These are phyloP conservation scores for Paxillus involutus DNA, from an alignment of 768 basidiomycete genomes.

Conservation along the genomic window DNA sequence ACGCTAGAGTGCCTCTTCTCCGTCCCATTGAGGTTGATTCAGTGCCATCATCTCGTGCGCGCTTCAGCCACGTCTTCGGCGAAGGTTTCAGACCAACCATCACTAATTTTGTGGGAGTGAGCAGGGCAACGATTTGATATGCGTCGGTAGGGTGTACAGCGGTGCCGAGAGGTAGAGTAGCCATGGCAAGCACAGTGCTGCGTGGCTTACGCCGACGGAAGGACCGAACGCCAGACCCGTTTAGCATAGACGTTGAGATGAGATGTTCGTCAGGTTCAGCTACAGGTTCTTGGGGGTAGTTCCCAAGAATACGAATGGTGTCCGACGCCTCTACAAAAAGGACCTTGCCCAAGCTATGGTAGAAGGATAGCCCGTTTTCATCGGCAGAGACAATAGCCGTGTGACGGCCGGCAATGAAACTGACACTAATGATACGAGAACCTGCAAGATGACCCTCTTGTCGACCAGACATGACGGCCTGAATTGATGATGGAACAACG, in stretches of 20 bases:
- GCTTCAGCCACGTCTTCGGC: conserved; percentile 90
- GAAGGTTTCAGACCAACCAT: conserved; percentile 90
- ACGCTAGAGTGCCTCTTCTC: conserved; percentile 68
- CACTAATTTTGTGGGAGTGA: conserved; percentile 89
- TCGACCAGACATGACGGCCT: conserved; percentile 70
- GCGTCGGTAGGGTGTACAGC: conserved; percentile 71
- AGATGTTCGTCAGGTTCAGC: conserved; percentile 12
- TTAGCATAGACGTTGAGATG: conserved; percentile 14
- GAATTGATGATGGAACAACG: conserved; percentile 66
- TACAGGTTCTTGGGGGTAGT: conserved; percentile 62
- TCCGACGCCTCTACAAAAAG: conserved; percentile 95
- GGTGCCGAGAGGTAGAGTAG: conserved; percentile 79
- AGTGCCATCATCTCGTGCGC: conserved; percentile 52
- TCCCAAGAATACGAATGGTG: conserved; percentile 89
- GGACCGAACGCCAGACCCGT: conserved; percentile 21
- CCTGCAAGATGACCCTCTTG: conserved; percentile 85
- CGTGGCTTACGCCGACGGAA: conserved; percentile 50
- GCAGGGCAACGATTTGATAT: conserved; percentile 78
- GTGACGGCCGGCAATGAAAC: conserved; percentile 88
- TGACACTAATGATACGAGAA: conserved; percentile 76
- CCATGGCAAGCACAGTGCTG: conserved; percentile 75
- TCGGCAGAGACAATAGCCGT: conserved; percentile 92
- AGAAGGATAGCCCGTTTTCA: conserved; percentile 89
- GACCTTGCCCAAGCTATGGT: conserved; percentile 91
- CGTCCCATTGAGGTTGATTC: conserved; percentile 41